Base-by-base conservation (phyloP, 805 yeast species). In the Candida hungchunana region DNA sequence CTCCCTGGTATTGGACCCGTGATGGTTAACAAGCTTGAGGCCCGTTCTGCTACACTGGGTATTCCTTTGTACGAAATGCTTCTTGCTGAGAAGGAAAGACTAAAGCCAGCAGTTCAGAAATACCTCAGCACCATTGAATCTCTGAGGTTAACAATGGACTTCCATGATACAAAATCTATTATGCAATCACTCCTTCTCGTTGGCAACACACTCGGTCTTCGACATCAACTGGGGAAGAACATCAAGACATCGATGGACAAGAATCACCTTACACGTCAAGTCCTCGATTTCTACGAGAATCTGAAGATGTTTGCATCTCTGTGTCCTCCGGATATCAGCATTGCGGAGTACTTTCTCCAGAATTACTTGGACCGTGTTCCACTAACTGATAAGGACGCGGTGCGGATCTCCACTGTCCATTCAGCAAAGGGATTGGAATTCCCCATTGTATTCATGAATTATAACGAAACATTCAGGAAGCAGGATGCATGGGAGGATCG, bases 371-470 rank as follows among this genome's bases (percentile, higher is more conserved):
- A 59, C 16, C 48, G 59, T 18, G 25, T 55, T 34, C 43, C 67
- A 47, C 22, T 47, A 37, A 15, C 47, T 31, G 29, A 54, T 44
- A 42, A 60, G 40, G 41, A 55, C 26, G 53, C 65, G 13, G 60
- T 82, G 6, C 76, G 75, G 33, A 46, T 82, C 1, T 76, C 87
- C 0, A 83, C 90, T 0, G 72, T 83, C 2, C 90, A 83, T 55
- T 67, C 84, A 0, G 77, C 89, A 1, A 83, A 83, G 47, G 90
- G 93, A 0, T 55, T 81, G 5, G 88, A 82, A 43, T 81, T 76
- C 47, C 87, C 88, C 0, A 64, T 80, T 10, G 86, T 79, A 2
- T 81, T 82, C 54, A 29, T 41, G 10, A 51, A 33, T 19, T 17
- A 29, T 14, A 43, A 43, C 5, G 34, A 28, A 4, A 19, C 18